phyloP scores from a whole-genome alignment of 768 basidiomycete species.

The Chalciporus sphaerocephalus region DNA sequence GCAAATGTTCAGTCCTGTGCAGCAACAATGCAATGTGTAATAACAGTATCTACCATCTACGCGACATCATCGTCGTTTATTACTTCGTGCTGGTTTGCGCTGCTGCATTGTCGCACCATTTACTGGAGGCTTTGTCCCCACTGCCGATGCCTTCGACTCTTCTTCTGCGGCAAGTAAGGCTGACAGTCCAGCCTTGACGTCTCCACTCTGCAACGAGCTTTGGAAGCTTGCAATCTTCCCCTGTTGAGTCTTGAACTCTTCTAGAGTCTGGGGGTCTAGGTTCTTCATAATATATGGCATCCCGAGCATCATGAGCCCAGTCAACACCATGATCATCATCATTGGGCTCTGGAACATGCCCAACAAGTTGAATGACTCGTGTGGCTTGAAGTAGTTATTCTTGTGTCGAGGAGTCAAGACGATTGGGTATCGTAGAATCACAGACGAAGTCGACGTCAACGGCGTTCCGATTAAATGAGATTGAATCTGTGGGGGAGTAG shows the following conservation, averaged over 20 bases:
- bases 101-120: slow-evolving; percentile 24
- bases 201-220: slow-evolving; percentile 53
- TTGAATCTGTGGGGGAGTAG: slow-evolving; percentile 46
- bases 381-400: slow-evolving; percentile 62
- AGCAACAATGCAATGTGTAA: background rate
- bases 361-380: slow-evolving; percentile 66
- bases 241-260: slow-evolving; percentile 61
- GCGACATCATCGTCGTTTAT: slow-evolving; percentile 29
- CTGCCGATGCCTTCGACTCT: slow-evolving; percentile 30
- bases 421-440: slow-evolving; percentile 60
- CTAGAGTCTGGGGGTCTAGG: slow-evolving; percentile 64
- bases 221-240: slow-evolving; percentile 53
- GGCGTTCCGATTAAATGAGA: slow-evolving; percentile 70
- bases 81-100: slow-evolving; percentile 35
- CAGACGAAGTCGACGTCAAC: slow-evolving; percentile 50
- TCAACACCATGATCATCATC: slow-evolving; percentile 74
- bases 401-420: slow-evolving; percentile 50
- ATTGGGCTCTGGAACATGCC: slow-evolving; percentile 81
- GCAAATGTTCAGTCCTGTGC: too few relatives aligned
- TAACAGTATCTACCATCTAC: background rate
- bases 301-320: slow-evolving; percentile 60
- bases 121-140: slow-evolving; percentile 15
- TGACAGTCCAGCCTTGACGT: slow-evolving; percentile 50
- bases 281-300: slow-evolving; percentile 81
- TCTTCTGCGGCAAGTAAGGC: slow-evolving; percentile 41